Conservation (phyloP, 1,284 basidiomycete species). For the Tylopilus sp. region DNA sequence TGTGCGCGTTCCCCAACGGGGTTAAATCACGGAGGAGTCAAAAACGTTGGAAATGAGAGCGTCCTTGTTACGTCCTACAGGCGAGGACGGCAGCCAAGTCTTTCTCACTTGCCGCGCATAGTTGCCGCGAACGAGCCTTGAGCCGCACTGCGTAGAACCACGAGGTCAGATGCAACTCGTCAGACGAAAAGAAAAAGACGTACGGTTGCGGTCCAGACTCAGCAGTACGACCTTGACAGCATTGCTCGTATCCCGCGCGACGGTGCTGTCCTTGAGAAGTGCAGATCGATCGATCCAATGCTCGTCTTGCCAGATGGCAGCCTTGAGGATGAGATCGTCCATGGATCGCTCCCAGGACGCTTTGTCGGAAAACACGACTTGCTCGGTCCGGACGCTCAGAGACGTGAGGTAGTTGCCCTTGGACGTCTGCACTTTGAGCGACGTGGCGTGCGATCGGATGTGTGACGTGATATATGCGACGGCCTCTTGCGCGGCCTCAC, state of each 20-base stretch:
- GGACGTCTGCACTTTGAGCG: conserved; percentile 92
- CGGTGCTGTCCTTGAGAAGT: conserved; percentile 50
- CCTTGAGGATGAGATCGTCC: conserved; percentile 93
- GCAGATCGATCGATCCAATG: conserved; percentile 86
- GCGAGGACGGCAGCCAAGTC: conserved; percentile 67
- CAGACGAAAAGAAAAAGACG: conserved; percentile 34
- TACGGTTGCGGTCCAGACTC: conserved; percentile 88
- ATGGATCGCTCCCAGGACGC: conserved; percentile 71
- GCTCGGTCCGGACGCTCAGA: conserved; percentile 81
- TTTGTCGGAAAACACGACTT: conserved; percentile 67
- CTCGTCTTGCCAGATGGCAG: conserved; percentile 88
- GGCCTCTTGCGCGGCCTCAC: conserved; percentile 68
- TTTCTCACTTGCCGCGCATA: conserved; percentile 73
- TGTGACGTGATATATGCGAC: conserved; percentile 74
- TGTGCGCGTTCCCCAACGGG: conserved; percentile 5
- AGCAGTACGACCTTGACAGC: conserved; percentile 84
- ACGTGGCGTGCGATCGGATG: conserved; percentile 68
- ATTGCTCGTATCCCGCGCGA: conserved; percentile 37
- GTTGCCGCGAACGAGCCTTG: conserved; percentile 78
- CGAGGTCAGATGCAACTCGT: conserved; percentile 16
- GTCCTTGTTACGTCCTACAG: conserved; percentile 28
- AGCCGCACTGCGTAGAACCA: conserved; percentile 59
- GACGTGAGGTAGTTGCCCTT: conserved; percentile 91
- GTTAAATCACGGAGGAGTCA: conserved; percentile 6
- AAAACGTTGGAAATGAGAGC: conserved; percentile 1